Conservation (phyloP, 768 basidiomycete species). For the Rhodotorula diobovata region DNA sequence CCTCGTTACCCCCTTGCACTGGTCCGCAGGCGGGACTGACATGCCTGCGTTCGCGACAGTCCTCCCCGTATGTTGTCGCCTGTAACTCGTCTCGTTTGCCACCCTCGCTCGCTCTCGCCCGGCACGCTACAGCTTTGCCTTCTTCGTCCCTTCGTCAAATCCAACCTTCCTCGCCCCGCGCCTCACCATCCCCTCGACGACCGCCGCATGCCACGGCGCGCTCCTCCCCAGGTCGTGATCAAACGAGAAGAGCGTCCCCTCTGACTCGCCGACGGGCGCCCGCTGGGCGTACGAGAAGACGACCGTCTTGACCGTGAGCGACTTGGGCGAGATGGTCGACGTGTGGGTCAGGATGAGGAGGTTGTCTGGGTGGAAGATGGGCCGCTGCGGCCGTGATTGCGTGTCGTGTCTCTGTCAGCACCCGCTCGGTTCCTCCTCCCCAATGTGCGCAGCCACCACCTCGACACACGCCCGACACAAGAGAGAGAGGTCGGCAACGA, state of each 20-base stretch:
- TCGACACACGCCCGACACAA: rapidly evolving
- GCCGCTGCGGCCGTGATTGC: too few species aligned
- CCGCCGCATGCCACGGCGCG: background rate
- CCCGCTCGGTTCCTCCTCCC: background rate
- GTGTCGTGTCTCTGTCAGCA: too few species aligned
- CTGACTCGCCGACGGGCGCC: conserved; percentile 2
- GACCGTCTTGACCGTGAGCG: background rate
- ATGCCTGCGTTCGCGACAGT: too few species aligned
- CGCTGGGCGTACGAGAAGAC: conserved; percentile 6
- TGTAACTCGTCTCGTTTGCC: background rate
- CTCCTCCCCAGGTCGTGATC: conserved; percentile 17
- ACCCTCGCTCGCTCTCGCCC: too few species aligned
- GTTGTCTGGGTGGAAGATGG: background rate
- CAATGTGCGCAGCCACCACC: background rate
- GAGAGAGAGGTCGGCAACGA: too few species aligned
- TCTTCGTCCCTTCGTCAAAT: background rate
- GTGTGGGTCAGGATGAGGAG: background rate
- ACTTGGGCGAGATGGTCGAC: background rate
- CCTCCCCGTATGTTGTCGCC: too few species aligned
- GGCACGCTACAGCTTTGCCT: conserved; percentile 8
- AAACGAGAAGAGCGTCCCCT: conserved; percentile 10
- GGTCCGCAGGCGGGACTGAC: too few species aligned
- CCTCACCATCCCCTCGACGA: conserved; percentile 1
- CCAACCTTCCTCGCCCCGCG: conserved; percentile 4
- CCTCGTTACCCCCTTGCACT: background rate